These are phyloP conservation scores for Aspergillus floridensis DNA, from an alignment of 2,329 filamentous ascomycete genomes.

Conservation along the genomic window DNA sequence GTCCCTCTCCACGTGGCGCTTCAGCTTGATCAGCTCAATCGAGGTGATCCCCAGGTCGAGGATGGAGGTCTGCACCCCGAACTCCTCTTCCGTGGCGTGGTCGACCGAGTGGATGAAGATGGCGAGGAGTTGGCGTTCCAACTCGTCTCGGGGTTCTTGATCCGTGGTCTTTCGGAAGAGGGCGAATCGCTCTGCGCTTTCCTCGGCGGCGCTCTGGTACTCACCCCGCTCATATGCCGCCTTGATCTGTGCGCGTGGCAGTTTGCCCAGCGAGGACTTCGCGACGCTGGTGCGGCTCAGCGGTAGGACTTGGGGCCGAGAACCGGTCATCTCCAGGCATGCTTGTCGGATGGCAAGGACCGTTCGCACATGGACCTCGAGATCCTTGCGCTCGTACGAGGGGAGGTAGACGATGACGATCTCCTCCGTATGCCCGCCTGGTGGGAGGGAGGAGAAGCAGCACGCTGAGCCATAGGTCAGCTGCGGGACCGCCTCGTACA, in stretches of 20 bases:
- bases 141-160: not conserved
- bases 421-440: not conserved
- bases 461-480: constrained; percentile 27
- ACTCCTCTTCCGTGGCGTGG: not conserved
- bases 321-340: not conserved
- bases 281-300: not conserved
- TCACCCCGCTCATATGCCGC: not conserved
- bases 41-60: not conserved
- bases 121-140: not conserved
- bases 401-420: not conserved
- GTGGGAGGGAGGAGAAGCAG: constrained; percentile 40
- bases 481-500: constrained; percentile 34
- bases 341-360: not conserved
- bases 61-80: not conserved
- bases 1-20: not conserved
- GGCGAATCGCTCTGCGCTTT: not conserved
- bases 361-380: not conserved
- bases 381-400: not conserved
- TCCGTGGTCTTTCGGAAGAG: not conserved
- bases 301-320: not conserved
- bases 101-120: not conserved
- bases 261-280: not conserved
- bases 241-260: not conserved
- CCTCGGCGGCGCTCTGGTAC: not conserved
- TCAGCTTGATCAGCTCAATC: not conserved